A percentile compares a stretch with the other conserved stretches of the same genome.
Conservation (phyloP, 306 rosid genomes). For the Gastrolobium villosum region DNA sequence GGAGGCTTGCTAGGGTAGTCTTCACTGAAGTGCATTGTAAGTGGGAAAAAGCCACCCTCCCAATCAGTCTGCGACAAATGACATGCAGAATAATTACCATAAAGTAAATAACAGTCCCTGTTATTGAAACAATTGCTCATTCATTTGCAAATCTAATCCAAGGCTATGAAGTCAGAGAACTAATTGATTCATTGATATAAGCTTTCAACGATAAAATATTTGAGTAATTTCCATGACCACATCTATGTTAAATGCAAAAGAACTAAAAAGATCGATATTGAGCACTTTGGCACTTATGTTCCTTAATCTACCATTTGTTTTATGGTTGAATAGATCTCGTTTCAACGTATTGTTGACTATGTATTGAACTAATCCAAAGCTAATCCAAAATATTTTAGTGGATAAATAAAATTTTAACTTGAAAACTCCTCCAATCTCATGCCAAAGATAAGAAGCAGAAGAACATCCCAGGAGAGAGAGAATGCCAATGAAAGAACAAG, state of each 20-base stretch:
- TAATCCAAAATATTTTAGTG: not conserved
- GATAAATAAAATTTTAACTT: not conserved
- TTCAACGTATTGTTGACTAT: not conserved
- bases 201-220: not conserved
- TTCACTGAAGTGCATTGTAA: slow-evolving; percentile 95
- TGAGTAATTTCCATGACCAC: not conserved
- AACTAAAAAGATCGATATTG: not conserved
- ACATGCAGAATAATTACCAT: slow-evolving; percentile 19
- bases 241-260: slow-evolving; percentile 16
- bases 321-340: not conserved
- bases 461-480: not conserved
- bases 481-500: not conserved
- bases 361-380: not conserved
- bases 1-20: slow-evolving; percentile 99
- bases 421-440: slow-evolving; percentile 32
- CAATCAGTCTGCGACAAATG: slow-evolving; percentile 88
- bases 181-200: not conserved
- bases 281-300: not conserved
- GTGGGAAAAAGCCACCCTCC: slow-evolving; percentile 96
- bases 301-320: not conserved
- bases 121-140: not conserved
- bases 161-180: not conserved
- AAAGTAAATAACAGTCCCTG: not conserved
- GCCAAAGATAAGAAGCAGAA: not conserved
- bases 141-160: slow-evolving; percentile 17